These are phyloP conservation scores for Lecanicillium sp. DNA, from an alignment of 2,329 filamentous ascomycete genomes.

Conservation along the genomic window DNA sequence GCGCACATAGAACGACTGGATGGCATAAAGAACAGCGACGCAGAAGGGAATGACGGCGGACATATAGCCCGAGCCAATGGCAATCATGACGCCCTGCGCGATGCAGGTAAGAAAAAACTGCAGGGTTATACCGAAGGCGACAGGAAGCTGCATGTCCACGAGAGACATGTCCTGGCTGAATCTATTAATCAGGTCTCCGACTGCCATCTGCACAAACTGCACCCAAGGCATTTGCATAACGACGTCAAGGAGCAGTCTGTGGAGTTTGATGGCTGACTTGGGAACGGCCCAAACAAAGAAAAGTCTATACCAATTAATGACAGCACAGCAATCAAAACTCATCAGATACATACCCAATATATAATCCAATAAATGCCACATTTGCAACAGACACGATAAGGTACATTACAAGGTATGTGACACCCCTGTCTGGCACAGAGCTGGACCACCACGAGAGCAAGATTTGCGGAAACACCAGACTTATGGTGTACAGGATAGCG, in stretches of 20 bases:
- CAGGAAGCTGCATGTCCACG: conserved; percentile 27
- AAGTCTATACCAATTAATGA: background rate
- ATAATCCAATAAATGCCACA: conserved; percentile 14
- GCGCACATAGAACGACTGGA: conserved; percentile 41
- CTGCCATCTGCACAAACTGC: conserved; percentile 22
- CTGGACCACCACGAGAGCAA: conserved; percentile 10
- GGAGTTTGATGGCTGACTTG: conserved; percentile 2
- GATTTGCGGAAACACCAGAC: conserved; percentile 5
- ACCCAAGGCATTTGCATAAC: conserved; percentile 21
- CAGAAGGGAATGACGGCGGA: conserved; percentile 34
- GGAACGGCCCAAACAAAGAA: conserved; percentile 8
- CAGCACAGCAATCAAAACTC: background rate
- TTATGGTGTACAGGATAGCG: background rate
- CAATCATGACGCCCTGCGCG: conserved; percentile 34
- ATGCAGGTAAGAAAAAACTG: conserved; percentile 24
- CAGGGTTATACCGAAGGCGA: conserved; percentile 6
- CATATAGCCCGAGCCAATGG: conserved; percentile 31
- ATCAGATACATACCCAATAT: conserved; percentile 1
- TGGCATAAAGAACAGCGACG: conserved; percentile 30
- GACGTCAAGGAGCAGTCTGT: conserved; percentile 18
- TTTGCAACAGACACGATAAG: background rate
- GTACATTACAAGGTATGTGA: conserved; percentile 2
- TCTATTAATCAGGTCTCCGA: conserved; percentile 23
- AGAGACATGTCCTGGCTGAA: conserved; percentile 32
- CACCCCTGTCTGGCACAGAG: background rate